These are phyloP conservation scores for Xylogone sp. DNA, from an alignment of 2,329 filamentous ascomycete genomes.

Conservation along the genomic window DNA sequence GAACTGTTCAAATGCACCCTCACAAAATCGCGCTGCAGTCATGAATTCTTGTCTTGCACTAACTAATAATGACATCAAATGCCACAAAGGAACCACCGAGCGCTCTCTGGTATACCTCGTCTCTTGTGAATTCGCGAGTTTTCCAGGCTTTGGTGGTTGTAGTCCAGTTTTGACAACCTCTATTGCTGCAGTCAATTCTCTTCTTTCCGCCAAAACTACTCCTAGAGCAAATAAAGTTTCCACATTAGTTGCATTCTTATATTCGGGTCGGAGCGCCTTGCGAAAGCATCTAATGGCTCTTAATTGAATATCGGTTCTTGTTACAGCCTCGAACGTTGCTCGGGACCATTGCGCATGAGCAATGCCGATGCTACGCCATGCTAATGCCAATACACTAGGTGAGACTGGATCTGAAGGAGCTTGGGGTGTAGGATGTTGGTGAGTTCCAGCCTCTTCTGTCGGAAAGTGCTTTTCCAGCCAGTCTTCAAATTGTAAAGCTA, in stretches of 20 bases:
- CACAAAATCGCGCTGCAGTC: conserved; percentile 77
- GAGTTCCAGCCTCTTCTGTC: conserved; percentile 13
- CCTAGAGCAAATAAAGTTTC: conserved; percentile 78
- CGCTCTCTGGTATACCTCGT: conserved; percentile 48
- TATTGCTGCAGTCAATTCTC: conserved; percentile 76
- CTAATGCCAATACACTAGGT: conserved; percentile 59
- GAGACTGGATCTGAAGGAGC: conserved; percentile 39
- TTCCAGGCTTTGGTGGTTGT: conserved; percentile 50
- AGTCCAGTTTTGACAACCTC: conserved; percentile 77
- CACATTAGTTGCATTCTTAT: conserved; percentile 63
- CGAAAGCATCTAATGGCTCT: conserved; percentile 75
- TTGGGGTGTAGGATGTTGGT: neutral
- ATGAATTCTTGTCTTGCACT: conserved; percentile 83
- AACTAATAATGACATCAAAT: conserved; percentile 79
- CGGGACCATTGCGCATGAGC: conserved; percentile 85
- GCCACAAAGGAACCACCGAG: conserved; percentile 77
- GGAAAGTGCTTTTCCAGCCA: conserved; percentile 62
- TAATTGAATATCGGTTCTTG: conserved; percentile 68
- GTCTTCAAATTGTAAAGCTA: conserved; percentile 68
- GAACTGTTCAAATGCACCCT: conserved; percentile 89
- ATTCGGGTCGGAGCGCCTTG: conserved; percentile 65
- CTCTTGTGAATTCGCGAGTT: conserved; percentile 27
- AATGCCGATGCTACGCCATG: conserved; percentile 82
- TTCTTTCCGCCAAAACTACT: conserved; percentile 81
- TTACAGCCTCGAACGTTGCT: conserved; percentile 70